Conservation (phyloP, 2,329 filamentous ascomycete species). For the Pezicula neosporulosa region DNA sequence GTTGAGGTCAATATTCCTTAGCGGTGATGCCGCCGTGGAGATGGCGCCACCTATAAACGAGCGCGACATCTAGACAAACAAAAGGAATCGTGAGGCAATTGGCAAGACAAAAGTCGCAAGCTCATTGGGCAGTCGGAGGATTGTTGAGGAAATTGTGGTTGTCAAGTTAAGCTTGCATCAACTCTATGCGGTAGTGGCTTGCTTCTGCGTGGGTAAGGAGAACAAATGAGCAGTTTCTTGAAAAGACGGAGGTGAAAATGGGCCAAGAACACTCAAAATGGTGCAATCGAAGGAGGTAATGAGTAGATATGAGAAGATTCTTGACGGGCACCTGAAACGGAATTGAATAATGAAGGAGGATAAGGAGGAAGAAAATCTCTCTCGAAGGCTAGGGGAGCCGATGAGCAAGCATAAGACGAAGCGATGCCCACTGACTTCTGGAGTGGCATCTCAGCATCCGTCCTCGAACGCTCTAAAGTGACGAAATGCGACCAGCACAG, state of each 20-base stretch:
- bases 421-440: too few relatives aligned
- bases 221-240: constrained; percentile 9
- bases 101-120: not conserved
- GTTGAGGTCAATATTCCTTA: constrained; percentile 27
- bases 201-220: not conserved
- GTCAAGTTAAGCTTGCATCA: constrained; percentile 1
- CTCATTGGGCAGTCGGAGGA: constrained; percentile 9
- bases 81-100: constrained; percentile 4
- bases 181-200: not conserved
- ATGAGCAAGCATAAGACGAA: constrained; percentile 10
- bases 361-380: too few relatives aligned
- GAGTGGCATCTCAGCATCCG: too few relatives aligned
- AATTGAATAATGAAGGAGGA: constrained; percentile 1
- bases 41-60: constrained; percentile 18
- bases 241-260: constrained; percentile 2
- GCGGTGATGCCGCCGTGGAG: constrained; percentile 25
- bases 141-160: constrained; percentile 1
- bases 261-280: constrained; percentile 6
- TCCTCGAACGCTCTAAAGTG: too few relatives aligned
- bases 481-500: too few relatives aligned
- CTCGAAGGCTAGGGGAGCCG: constrained; percentile 4
- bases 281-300: constrained; percentile 8
- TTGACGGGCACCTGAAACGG: constrained; percentile 12
- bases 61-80: not conserved
- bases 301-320: constrained; percentile 22